These are phyloP conservation scores for Leonotis leonurus DNA, from an alignment of 257 asterid genomes.

Conservation along the genomic window DNA sequence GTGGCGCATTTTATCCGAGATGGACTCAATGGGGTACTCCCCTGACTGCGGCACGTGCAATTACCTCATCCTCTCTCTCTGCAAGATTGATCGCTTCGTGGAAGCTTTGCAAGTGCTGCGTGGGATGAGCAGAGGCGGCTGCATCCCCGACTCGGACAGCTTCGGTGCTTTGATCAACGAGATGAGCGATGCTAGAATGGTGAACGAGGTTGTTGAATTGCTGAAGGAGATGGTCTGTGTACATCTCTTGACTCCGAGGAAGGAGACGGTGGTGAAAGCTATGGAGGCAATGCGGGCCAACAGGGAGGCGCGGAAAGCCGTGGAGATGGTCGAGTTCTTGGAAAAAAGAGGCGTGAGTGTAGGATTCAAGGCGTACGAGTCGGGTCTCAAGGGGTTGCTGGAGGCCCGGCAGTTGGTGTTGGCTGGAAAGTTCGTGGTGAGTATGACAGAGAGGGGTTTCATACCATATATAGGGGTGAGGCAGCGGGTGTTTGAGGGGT, in stretches of 20 bases:
- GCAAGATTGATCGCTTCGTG: constrained; percentile 48
- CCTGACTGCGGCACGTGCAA: constrained; percentile 71
- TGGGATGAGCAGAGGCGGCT: constrained; percentile 56
- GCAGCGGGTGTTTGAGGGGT: constrained; percentile 58
- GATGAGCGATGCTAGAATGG: constrained; percentile 45
- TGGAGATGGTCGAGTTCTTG: constrained; percentile 58
- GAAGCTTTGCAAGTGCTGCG: constrained; percentile 52
- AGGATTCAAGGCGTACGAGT: constrained; percentile 63
- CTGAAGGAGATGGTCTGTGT: constrained; percentile 58
- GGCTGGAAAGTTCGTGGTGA: constrained; percentile 35
- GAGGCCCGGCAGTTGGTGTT: constrained; percentile 32
- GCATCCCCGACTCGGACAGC: constrained; percentile 62
- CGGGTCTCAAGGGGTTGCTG: constrained; percentile 63
- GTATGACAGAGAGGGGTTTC: constrained; percentile 45
- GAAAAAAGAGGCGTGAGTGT: constrained; percentile 39
- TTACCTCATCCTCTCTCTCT: constrained; percentile 60
- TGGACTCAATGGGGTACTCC: constrained; percentile 56
- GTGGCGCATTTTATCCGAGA: constrained; percentile 38
- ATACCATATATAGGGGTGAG: constrained; percentile 40
- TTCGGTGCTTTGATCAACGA: constrained; percentile 49
- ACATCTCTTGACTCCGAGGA: constrained; percentile 54
- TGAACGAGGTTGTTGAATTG: constrained; percentile 24
- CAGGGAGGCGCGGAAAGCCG: constrained; percentile 47
- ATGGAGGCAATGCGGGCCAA: constrained; percentile 49
- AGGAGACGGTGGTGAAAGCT: constrained; percentile 44